Evolutionary conservation across 2,329 filamentous ascomycete genomes (phyloP).

Genomic region (Gyromitra esculenta): DNA sequence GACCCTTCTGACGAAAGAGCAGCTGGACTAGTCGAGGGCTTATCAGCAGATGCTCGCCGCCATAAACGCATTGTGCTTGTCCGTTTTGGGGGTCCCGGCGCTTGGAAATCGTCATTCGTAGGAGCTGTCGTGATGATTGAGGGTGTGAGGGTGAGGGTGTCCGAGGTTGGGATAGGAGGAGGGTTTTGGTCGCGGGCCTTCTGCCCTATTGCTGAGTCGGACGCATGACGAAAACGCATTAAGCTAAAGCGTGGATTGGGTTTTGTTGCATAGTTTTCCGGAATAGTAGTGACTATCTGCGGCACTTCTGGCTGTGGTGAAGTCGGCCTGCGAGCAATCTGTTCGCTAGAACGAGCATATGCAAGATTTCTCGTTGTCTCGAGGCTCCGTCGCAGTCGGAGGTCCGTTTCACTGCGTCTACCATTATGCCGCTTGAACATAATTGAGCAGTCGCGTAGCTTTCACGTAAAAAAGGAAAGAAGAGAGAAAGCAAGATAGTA

Average conservation of each 20-base stretch:
- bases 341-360: constrained; percentile 54
- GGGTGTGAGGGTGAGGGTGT: constrained; percentile 61
- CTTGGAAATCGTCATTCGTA: constrained; percentile 70
- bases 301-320: constrained; percentile 49
- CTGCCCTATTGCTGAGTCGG: constrained; percentile 56
- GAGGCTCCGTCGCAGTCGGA: constrained; percentile 51
- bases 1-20: constrained; percentile 58
- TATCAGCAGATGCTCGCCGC: constrained; percentile 52
- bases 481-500: neutral
- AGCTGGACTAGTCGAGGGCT: constrained; percentile 43
- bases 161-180: constrained; percentile 51
- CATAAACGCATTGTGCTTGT: constrained; percentile 52
- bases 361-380: constrained; percentile 51
- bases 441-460: constrained; percentile 32
- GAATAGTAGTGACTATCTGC: constrained; percentile 37
- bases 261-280: constrained; percentile 41
- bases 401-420: constrained; percentile 53
- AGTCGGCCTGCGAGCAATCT: constrained; percentile 51
- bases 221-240: constrained; percentile 57
- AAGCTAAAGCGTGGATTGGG: constrained; percentile 54
- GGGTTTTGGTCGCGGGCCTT: constrained; percentile 54
- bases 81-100: constrained; percentile 57
- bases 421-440: constrained; percentile 55
- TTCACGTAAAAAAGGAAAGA: constrained; percentile 1
- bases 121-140: constrained; percentile 92